Percentiles rank a stretch among this genome's conserved stretches.
Conservation (phyloP, 805 yeast genomes). For the Saturnispora halmiae region DNA sequence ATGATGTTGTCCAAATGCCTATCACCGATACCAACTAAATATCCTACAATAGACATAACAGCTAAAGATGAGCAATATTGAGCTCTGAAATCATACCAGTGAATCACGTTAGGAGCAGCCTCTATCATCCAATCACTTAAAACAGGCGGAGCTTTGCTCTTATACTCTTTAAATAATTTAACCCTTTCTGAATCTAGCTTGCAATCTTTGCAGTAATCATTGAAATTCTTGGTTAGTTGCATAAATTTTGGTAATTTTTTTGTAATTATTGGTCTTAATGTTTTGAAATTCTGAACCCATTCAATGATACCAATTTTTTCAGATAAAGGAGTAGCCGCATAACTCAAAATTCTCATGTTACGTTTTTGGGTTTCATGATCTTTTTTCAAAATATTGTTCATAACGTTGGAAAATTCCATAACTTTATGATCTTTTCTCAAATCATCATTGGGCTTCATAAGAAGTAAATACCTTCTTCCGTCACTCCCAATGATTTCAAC, state of each 20-base stretch:
- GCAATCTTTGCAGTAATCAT: slow-evolving; percentile 20
- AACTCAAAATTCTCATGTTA: slow-evolving; percentile 61
- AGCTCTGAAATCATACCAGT: slow-evolving; percentile 78
- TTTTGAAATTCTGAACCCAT: slow-evolving; percentile 69
- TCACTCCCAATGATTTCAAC: slow-evolving; percentile 70
- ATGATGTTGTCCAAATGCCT: slow-evolving; percentile 91
- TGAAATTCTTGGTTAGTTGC: slow-evolving; percentile 19
- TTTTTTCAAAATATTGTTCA: slow-evolving; percentile 60
- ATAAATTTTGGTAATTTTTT: slow-evolving; percentile 8
- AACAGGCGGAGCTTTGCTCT: slow-evolving; percentile 49
- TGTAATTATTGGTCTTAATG: slow-evolving; percentile 55
- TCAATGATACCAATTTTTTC: slow-evolving; percentile 88
- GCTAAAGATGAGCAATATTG: slow-evolving; percentile 73
- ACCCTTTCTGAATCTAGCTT: slow-evolving; percentile 22
- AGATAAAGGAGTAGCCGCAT: slow-evolving; percentile 80
- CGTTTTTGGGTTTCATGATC: slow-evolving; percentile 70
- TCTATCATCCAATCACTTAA: slow-evolving; percentile 83
- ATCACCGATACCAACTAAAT: slow-evolving; percentile 89
- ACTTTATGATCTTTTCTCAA: slow-evolving; percentile 91
- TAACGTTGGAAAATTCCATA: slow-evolving; percentile 82
- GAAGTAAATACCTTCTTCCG: slow-evolving; percentile 59
- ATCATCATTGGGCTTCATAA: slow-evolving; percentile 85
- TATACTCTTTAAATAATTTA: slow-evolving; percentile 28
- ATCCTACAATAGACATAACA: slow-evolving; percentile 97
- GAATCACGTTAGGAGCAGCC: slow-evolving; percentile 78